phyloP scores from a whole-genome alignment of 169 alveolate species.

The Plasmodium ovale region DNA sequence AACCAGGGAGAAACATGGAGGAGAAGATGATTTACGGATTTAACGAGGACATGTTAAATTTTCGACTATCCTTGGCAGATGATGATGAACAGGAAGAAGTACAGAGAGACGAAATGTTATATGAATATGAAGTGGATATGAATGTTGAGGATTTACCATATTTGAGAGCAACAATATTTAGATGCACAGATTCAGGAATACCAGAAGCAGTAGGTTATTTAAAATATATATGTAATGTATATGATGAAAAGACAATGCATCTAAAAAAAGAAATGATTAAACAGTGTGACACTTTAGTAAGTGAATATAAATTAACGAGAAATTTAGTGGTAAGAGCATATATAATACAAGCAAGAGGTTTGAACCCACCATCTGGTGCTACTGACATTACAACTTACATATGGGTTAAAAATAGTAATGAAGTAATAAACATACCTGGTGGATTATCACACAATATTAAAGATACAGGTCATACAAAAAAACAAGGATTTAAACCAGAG shows the following conservation, averaged over 20 bases:
- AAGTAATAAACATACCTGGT: slow-evolving; percentile 81
- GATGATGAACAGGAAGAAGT: slow-evolving; percentile 82
- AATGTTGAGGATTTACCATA: slow-evolving; percentile 89
- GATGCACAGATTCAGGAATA: slow-evolving; percentile 89
- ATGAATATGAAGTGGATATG: slow-evolving; percentile 90
- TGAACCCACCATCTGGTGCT: slow-evolving; percentile 89
- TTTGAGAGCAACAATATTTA: slow-evolving; percentile 88
- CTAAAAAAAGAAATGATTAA: slow-evolving; percentile 61
- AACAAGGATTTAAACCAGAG: slow-evolving; percentile 91
- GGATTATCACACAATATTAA: slow-evolving; percentile 85
- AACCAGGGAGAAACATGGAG: slow-evolving; percentile 12
- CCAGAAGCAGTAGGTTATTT: slow-evolving; percentile 92
- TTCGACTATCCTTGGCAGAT: slow-evolving; percentile 78
- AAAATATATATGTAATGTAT: slow-evolving; percentile 87
- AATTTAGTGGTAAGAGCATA: slow-evolving; percentile 89
- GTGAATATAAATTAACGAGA: slow-evolving; percentile 58
- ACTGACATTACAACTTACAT: slow-evolving; percentile 85
- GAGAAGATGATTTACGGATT: slow-evolving; percentile 41
- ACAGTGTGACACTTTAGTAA: slow-evolving; percentile 73
- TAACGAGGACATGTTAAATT: slow-evolving; percentile 66
- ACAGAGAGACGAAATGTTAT: slow-evolving; percentile 89
- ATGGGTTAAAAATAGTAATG: slow-evolving; percentile 87
- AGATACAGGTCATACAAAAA: slow-evolving; percentile 86
- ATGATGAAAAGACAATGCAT: slow-evolving; percentile 61
- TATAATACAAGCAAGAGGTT: slow-evolving; percentile 90